Conservation (phyloP, 805 yeast species). For the Barnettozyma populi region DNA sequence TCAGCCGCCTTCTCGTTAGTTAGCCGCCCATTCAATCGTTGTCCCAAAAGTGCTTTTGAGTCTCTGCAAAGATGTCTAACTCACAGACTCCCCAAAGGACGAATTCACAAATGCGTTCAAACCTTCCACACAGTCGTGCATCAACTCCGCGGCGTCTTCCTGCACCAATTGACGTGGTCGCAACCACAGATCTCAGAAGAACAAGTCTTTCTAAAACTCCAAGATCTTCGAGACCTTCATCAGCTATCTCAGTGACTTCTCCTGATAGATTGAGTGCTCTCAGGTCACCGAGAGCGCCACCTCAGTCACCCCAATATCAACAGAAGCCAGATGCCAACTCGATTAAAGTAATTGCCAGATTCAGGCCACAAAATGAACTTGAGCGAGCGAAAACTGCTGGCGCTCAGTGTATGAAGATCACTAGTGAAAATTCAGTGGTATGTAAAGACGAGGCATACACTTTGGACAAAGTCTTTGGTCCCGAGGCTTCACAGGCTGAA, state of each 20-base stretch:
- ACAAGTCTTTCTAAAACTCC: not conserved
- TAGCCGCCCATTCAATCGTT: not conserved
- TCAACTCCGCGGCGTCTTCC: not conserved
- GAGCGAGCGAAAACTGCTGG: slow-evolving; percentile 22
- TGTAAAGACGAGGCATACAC: slow-evolving; percentile 35
- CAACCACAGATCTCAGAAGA: not conserved
- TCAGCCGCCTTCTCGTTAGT: not conserved
- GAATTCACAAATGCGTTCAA: not conserved
- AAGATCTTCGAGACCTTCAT: not conserved
- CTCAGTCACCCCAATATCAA: not conserved
- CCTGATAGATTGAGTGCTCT: not conserved
- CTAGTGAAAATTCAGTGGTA: slow-evolving; percentile 12
- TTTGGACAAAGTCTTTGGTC: slow-evolving; percentile 61
- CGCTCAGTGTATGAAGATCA: not conserved
- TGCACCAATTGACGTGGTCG: not conserved
- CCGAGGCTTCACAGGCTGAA: slow-evolving; percentile 45
- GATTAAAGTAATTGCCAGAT: slow-evolving; percentile 67
- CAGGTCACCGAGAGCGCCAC: slow-evolving; percentile 2
- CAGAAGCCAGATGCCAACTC: slow-evolving; percentile 22
- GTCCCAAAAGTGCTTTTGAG: not conserved
- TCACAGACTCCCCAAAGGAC: not conserved
- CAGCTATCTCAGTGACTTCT: not conserved
- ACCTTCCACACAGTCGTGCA: not conserved
- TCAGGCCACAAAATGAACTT: slow-evolving; percentile 48
- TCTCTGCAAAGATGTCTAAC: not conserved